Base-by-base conservation (phyloP, 768 basidiomycete genomes). In the Austroboletus festivus region DNA sequence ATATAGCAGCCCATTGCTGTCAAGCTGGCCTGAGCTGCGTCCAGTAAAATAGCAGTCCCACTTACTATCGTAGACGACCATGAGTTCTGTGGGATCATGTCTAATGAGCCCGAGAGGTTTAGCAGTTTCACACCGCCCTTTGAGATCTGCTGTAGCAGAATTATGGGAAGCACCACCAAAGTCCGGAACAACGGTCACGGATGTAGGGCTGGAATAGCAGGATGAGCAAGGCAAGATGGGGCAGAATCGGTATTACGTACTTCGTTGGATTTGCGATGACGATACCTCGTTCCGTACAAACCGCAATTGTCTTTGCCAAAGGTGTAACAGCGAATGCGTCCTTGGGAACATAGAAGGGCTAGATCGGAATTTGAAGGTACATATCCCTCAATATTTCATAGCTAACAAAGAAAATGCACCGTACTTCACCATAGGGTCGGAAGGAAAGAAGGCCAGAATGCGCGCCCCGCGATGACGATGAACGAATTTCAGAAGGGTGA, bases 21-120 rank as follows among this genome's bases (percentile, higher is more conserved):
- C 8, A 28, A 34, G 41, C 10, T n/a, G 42, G 30, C 24, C 41
- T 44, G 35, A 23, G 56, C 21, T 24, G 11, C 44, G 43, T 31
- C 45, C 46, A 22, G 24, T 12, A 41, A 24, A 7, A 38, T n/a
- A 15, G 15, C 6, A 5, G 20, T 21, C 40, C 23, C 42, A 61
- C 83, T 58, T 47, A 86, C 89, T 76, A 53, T 93, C 86, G 54
- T 85, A 93, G 31, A 93, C 63, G 12, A 91, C 77, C 52, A 93
- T 66, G 19, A 87, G 67, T 59, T 90, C 86, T 20, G 68, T 65
- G 4, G 68, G 59, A 41, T 74, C 73, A 7, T 73, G 73, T 39
- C 80, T 77, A 6, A 89, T 69, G 28, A 91, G 66, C 6, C 90
- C 90, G 4, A 93, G 71, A 2, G 85, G 78, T 57, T 76, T 86